Percentiles rank a stretch among this genome's conserved stretches.
phyloP scores from a whole-genome alignment of 257 asterid genomes.

The Solanum ossicruentum region DNA sequence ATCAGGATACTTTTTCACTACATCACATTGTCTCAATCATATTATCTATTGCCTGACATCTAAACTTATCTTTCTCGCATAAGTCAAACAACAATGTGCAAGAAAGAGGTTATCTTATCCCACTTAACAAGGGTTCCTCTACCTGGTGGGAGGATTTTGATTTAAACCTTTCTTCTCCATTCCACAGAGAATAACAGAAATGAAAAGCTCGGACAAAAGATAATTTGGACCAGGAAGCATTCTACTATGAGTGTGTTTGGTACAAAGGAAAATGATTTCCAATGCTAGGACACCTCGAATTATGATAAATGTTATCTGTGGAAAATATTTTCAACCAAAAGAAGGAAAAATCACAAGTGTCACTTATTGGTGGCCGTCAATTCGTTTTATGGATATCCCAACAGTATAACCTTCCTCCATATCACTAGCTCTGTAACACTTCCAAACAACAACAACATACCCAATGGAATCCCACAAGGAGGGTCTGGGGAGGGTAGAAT shows the following conservation, averaged over 20 bases:
- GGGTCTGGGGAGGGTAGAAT: too few species aligned
- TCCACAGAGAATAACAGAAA: background rate
- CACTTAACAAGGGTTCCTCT: conserved; percentile 2
- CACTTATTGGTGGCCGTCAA: background rate
- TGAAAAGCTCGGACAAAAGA: background rate
- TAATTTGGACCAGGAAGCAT: background rate
- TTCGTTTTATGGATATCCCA: background rate
- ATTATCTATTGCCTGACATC: too few species aligned
- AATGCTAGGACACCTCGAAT: background rate
- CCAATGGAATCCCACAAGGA: too few species aligned
- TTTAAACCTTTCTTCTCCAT: background rate
- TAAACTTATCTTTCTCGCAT: too few species aligned
- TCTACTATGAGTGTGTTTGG: background rate
- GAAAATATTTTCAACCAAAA: background rate
- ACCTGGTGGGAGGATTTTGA: background rate
- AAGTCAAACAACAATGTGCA: too few species aligned
- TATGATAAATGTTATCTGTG: background rate
- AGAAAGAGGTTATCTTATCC: conserved; percentile 49
- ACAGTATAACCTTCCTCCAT: background rate
- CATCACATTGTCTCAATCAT: too few species aligned
- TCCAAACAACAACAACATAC: background rate
- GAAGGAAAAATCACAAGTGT: background rate
- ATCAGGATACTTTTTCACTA: background rate
- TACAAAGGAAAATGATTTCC: background rate
- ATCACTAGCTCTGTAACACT: background rate